Conservation (phyloP, 2,329 filamentous ascomycete genomes). For the Tolypocladium paradoxum region DNA sequence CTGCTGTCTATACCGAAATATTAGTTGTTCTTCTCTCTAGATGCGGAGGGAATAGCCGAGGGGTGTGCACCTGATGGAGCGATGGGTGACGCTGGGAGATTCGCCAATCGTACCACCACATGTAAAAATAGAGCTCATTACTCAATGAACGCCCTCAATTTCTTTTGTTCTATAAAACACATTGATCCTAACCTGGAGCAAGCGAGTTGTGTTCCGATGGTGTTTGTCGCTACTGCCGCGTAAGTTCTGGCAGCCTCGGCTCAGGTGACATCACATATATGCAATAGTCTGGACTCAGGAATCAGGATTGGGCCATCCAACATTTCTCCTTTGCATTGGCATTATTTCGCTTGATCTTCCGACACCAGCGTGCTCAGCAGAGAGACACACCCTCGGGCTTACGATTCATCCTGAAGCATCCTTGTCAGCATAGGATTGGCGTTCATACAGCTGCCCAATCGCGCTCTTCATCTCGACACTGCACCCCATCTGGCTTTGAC, state of each 20-base stretch:
- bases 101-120: constrained; percentile 41
- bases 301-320: background rate
- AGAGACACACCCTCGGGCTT: background rate
- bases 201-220: background rate
- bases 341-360: background rate
- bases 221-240: background rate
- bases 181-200: background rate
- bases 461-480: no score
- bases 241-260: background rate
- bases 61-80: constrained; percentile 37
- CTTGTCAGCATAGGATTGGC: no score
- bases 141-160: constrained; percentile 52
- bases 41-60: constrained; percentile 32
- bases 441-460: no score
- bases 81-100: constrained; percentile 32
- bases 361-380: background rate
- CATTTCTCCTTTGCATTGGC: background rate
- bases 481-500: background rate
- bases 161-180: constrained; percentile 36
- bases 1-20: constrained; percentile 37
- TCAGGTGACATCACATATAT: background rate
- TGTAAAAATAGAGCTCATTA: constrained; percentile 54
- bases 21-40: constrained; percentile 34
- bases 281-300: background rate
- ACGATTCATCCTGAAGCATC: background rate